Evolutionary conservation across 345 rosid species (phyloP).

Genomic region (Eucalyptus grandis): DNA sequence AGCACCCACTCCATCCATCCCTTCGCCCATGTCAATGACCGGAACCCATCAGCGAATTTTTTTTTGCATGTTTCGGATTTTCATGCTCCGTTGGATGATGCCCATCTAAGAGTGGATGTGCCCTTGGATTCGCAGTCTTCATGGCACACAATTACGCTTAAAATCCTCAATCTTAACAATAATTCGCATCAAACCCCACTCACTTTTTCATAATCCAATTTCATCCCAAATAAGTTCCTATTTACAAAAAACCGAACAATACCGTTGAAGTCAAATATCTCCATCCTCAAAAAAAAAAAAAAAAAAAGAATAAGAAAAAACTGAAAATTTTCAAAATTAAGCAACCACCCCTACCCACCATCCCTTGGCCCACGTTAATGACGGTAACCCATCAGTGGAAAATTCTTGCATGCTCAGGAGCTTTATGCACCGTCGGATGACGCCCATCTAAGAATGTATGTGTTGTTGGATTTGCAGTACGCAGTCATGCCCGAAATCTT

Average conservation of each 20-base stretch:
- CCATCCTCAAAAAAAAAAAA: background rate
- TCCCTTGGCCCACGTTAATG: background rate
- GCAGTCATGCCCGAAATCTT: background rate
- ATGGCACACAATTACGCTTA: background rate
- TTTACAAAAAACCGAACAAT: background rate
- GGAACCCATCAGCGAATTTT: fast-evolving
- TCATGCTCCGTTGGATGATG: background rate
- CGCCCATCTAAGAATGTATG: background rate
- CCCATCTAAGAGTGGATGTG: background rate
- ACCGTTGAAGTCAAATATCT: background rate
- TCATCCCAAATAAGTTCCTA: background rate
- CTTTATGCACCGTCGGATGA: background rate
- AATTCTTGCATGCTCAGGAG: background rate
- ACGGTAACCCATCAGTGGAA: background rate
- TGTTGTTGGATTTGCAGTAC: background rate
- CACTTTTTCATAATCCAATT: background rate
- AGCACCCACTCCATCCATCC: background rate
- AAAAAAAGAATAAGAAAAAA: fast-evolving
- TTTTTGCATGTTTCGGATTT: background rate
- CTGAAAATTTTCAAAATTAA: background rate
- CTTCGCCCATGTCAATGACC: background rate
- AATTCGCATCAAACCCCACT: background rate
- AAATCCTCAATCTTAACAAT: background rate
- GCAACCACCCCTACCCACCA: background rate
- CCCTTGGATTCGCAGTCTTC: fast-evolving